phyloP scores from a whole-genome alignment of 306 rosid genomes.

The Vachellia collinsii region DNA sequence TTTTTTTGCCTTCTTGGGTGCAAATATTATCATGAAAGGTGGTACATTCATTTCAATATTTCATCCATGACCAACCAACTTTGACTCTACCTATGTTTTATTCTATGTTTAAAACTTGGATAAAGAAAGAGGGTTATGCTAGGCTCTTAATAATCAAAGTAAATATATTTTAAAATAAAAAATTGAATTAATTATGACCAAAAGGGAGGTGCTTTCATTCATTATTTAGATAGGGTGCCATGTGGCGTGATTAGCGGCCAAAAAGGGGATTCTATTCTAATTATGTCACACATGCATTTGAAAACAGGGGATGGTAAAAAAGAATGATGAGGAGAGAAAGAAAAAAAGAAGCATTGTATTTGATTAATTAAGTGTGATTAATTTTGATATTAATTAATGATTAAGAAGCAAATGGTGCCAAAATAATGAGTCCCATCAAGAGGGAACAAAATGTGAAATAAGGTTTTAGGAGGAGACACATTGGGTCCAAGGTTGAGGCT shows the following conservation, averaged over 20 bases:
- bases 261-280: constrained; percentile 33
- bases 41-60: too few species aligned
- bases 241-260: constrained; percentile 51
- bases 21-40: too few species aligned
- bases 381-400: not conserved
- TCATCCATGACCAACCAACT: too few species aligned
- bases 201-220: constrained; percentile 28
- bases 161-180: not conserved
- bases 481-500: constrained; percentile 69
- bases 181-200: not conserved
- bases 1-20: too few species aligned
- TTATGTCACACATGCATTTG: constrained; percentile 43
- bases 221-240: constrained; percentile 33
- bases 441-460: constrained; percentile 45
- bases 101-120: too few species aligned
- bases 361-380: not conserved
- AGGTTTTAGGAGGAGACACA: constrained; percentile 36
- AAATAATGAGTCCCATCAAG: constrained; percentile 39
- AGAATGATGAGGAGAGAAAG: constrained; percentile 10
- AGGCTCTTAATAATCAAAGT: too few species aligned
- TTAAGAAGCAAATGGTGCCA: constrained; percentile 21
- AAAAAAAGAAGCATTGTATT: not conserved
- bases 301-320: not conserved
- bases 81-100: too few species aligned
- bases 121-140: too few species aligned